Evolutionary conservation across 257 asterid species (phyloP), one percentile per base, ranked within the genome.

Genomic region (Dorcoceras hygrometricum): DNA sequence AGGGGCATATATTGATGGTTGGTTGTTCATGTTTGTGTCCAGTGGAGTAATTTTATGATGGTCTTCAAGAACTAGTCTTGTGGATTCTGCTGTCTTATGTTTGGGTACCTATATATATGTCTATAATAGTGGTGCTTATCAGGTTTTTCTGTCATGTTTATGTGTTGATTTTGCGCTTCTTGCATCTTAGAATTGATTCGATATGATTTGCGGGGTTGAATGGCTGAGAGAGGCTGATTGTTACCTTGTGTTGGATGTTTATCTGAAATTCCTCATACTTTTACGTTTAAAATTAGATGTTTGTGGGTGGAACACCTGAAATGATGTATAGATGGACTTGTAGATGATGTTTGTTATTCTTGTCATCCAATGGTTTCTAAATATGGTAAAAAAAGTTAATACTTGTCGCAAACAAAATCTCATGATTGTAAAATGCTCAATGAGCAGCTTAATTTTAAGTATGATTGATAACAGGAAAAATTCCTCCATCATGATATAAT

Each of bases 321-420:
- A 32, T 70, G 59, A 63, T 68, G 60, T 16, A 36, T 57, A n/a
- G 23, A 62, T 39, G 54, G 59, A 14, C 31, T 8, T 4, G 18
- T 63, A 8, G 23, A 23, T 26, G 68, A 23, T 32, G n/a, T 20
- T 23, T 31, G n/a, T 39, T 39, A n/a, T 66, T 57, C 62, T 29
- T 65, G 7, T 27, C 36, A 23, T 55, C 19, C 24, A 31, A 32
- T 53, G 27, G 22, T 39, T 11, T 50, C 64, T 48, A 11, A 23
- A 57, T 34, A 16, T 31, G 9, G 18, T 62, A 26, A 11, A 39
- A 23, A 9, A 31, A 10, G 8, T 28, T 28, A 65, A 22, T 22
- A 71, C 27, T 53, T 58, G 56, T 23, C 5, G 4, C 18, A 62
- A 46, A 0, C 11, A 57, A 66, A n/a, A 10, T 34, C 43, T 53